Conservation (phyloP, 2,329 filamentous ascomycete species). For the Mollisiaceae sp. region DNA sequence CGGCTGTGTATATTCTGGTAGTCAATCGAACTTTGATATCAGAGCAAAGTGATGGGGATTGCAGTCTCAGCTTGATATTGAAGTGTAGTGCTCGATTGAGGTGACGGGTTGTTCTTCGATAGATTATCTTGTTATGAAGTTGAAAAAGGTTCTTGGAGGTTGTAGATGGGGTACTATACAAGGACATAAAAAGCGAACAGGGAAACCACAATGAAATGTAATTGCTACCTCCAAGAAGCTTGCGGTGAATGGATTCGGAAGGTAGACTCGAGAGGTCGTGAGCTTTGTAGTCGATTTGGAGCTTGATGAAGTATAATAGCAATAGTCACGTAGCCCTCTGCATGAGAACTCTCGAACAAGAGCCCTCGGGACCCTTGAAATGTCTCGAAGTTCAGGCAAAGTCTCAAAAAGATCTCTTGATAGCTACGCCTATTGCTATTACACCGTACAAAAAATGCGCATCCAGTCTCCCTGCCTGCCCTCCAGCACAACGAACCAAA, state of each 20-base stretch:
- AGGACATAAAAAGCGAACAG: background rate
- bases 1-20: no score
- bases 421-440: slow-evolving; percentile 48
- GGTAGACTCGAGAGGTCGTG: background rate
- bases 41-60: no score
- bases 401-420: slow-evolving; percentile 40
- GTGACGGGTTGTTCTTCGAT: background rate
- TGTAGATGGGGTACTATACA: background rate
- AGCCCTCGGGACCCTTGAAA: background rate
- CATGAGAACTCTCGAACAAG: background rate
- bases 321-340: background rate
- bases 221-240: background rate
- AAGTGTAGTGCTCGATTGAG: background rate
- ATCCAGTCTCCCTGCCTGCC: slow-evolving; percentile 38
- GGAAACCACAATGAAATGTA: background rate
- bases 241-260: background rate
- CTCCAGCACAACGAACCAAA: slow-evolving; percentile 36
- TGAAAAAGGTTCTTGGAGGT: background rate
- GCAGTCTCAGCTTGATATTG: background rate
- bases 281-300: background rate
- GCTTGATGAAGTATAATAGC: background rate
- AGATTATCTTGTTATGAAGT: background rate
- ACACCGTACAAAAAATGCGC: slow-evolving; percentile 45
- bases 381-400: background rate
- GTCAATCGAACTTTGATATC: no score